Conservation (phyloP, 164 flowering plant species). For the Macadamia tetraphylla region DNA sequence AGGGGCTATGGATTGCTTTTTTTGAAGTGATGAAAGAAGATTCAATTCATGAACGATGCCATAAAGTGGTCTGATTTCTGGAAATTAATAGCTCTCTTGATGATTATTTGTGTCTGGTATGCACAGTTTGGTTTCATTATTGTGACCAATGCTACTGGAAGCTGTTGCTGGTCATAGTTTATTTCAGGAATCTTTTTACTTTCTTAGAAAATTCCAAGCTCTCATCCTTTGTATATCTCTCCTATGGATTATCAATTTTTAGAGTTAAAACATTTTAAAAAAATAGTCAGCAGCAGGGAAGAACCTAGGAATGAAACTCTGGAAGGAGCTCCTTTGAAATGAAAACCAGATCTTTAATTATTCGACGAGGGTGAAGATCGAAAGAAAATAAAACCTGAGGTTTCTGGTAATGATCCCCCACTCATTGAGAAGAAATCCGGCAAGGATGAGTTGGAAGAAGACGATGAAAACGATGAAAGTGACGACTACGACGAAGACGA, state of each 20-base stretch:
- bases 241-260: not conserved
- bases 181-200: not conserved
- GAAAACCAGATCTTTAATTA: constrained; percentile 29
- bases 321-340: constrained; percentile 34
- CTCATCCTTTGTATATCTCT: not conserved
- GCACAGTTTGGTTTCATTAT: constrained; percentile 10
- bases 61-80: constrained; percentile 3
- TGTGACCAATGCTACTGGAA: constrained; percentile 5
- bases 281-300: no score
- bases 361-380: constrained; percentile 16
- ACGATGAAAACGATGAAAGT: not conserved
- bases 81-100: not conserved
- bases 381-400: constrained; percentile 35
- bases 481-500: constrained; percentile 17
- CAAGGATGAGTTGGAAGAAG: not conserved
- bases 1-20: not conserved
- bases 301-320: constrained; percentile 25
- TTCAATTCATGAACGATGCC: not conserved
- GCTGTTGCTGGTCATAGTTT: not conserved
- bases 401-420: constrained; percentile 6
- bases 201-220: not conserved
- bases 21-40: not conserved
- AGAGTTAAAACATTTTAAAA: not conserved
- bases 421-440: constrained; percentile 1
- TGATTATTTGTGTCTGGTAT: constrained; percentile 8